Evolutionary conservation across 306 rosid species (phyloP).

Genomic region (Calophaca sinica): DNA sequence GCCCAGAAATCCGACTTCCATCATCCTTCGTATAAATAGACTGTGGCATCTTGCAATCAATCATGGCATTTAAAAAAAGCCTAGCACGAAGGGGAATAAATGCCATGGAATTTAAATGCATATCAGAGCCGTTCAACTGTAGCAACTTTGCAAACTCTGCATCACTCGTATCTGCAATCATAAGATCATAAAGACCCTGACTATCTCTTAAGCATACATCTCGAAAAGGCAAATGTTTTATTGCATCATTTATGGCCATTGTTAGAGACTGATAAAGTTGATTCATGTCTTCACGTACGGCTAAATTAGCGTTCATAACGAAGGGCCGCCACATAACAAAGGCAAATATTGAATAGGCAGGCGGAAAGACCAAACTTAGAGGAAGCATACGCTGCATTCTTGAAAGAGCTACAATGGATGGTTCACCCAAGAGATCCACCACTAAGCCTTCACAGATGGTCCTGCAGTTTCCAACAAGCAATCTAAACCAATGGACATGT

Average conservation of each 20-base stretch:
- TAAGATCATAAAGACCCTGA: constrained; percentile 80
- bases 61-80: constrained; percentile 81
- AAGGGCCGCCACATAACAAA: constrained; percentile 78
- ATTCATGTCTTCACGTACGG: constrained; percentile 76
- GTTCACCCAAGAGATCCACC: constrained; percentile 93
- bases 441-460: constrained; percentile 85
- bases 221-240: constrained; percentile 89
- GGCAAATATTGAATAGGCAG: constrained; percentile 92
- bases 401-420: constrained; percentile 77
- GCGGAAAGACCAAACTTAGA: constrained; percentile 78
- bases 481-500: constrained; percentile 92
- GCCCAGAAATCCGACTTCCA: constrained; percentile 65
- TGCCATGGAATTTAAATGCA: constrained; percentile 72
- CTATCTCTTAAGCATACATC: constrained; percentile 88
- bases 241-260: constrained; percentile 72
- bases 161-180: constrained; percentile 78
- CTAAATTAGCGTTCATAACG: constrained; percentile 59
- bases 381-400: constrained; percentile 97
- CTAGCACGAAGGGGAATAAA: constrained; percentile 93
- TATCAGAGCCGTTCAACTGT: constrained; percentile 76
- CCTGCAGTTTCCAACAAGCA: constrained; percentile 93
- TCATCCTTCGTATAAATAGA: constrained; percentile 55
- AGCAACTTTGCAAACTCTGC: constrained; percentile 82
- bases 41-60: constrained; percentile 86
- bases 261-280: constrained; percentile 75